Conservation (phyloP, 2,329 filamentous ascomycete species). For the Talaromyces atroroseus region DNA sequence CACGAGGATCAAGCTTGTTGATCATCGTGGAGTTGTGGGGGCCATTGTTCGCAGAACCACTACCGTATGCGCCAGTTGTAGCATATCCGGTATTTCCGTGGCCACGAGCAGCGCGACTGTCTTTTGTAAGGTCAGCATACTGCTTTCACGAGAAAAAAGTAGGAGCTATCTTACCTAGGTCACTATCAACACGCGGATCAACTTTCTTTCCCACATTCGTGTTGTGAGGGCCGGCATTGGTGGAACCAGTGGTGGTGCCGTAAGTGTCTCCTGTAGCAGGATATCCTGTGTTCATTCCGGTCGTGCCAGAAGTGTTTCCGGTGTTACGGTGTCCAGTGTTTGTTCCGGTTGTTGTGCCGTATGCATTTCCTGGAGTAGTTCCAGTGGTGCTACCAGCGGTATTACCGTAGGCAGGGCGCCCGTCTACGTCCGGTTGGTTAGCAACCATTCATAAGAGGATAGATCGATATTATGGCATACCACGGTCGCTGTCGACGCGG, state of each 20-base stretch:
- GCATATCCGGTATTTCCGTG: slow-evolving; percentile 1
- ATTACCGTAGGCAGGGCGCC: background rate
- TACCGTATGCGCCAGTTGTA: slow-evolving; percentile 4
- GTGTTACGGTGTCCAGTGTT: background rate
- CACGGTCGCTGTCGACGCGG: slow-evolving; percentile 25
- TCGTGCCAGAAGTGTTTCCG: slow-evolving; percentile 16
- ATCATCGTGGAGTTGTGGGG: slow-evolving; percentile 32
- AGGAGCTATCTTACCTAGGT: slow-evolving; percentile 12
- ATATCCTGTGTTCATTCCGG: too few species aligned
- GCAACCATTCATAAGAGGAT: background rate
- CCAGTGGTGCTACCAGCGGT: background rate
- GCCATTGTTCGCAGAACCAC: slow-evolving; percentile 28
- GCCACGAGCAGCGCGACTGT: slow-evolving; percentile 6
- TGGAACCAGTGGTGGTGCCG: slow-evolving; percentile 18
- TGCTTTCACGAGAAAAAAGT: background rate
- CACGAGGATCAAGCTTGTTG: slow-evolving; percentile 34
- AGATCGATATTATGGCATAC: too few species aligned
- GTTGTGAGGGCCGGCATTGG: slow-evolving; percentile 35
- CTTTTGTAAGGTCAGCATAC: slow-evolving; percentile 5
- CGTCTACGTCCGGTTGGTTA: background rate
- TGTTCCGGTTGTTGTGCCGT: slow-evolving; percentile 3
- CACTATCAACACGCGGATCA: slow-evolving; percentile 39
- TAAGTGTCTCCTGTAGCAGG: slow-evolving; percentile 1
- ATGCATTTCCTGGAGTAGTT: background rate
- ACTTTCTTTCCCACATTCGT: slow-evolving; percentile 27